Conservation (phyloP, 257 asterid species). For the Ophiorrhiza pumila region DNA sequence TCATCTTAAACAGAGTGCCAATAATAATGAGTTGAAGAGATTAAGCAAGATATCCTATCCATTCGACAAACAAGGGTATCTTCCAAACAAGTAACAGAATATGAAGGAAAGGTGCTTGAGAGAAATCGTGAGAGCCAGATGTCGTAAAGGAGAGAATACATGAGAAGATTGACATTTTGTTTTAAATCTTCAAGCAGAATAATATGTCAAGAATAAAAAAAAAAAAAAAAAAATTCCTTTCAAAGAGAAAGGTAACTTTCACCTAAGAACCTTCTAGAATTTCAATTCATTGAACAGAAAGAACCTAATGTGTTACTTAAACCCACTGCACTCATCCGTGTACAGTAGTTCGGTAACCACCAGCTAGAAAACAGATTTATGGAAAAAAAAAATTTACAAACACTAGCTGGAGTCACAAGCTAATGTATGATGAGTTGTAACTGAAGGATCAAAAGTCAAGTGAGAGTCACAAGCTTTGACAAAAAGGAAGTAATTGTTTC, state of each 20-base stretch:
- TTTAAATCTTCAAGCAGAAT: not conserved
- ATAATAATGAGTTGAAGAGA: not conserved
- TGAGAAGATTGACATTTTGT: not conserved
- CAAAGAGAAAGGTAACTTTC: not conserved
- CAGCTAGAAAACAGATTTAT: not conserved
- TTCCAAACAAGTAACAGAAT: not conserved
- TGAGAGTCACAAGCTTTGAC: not conserved
- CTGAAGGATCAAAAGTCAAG: not conserved
- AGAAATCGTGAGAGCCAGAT: not conserved
- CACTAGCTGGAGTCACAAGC: not conserved
- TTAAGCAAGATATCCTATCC: not conserved
- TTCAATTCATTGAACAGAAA: not conserved
- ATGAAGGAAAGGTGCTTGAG: too few relatives aligned
- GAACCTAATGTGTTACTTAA: too few relatives aligned
- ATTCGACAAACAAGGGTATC: not conserved
- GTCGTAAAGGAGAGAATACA: not conserved
- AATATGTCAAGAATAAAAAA: not conserved
- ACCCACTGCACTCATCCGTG: not conserved
- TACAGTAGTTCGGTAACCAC: not conserved
- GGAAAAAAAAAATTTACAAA: too few relatives aligned
- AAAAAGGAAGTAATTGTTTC: not conserved
- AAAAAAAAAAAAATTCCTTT: too few relatives aligned
- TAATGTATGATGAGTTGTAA: not conserved
- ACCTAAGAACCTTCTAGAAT: not conserved
- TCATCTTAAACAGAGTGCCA: not conserved